Evolutionary conservation across 164 flowering plant genomes (phyloP), one percentile per base, ranked within the genome.

Genomic region (grape (Vitis vinifera)): DNA sequence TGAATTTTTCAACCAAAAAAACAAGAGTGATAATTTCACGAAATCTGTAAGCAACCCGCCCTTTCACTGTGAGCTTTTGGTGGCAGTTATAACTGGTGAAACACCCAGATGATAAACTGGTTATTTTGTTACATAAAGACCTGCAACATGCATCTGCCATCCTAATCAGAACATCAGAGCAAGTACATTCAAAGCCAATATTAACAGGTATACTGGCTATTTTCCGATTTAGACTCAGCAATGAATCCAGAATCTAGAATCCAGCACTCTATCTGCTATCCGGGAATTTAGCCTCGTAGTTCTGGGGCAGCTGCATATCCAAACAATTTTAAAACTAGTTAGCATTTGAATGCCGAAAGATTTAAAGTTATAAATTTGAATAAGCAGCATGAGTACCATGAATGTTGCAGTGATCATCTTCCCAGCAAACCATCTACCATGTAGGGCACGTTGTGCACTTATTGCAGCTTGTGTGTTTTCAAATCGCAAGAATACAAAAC

Each of bases 391-490:
- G 68, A 19, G 69, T 59, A 92, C 98, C 94, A 94, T 87, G 75
- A 73, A 94, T 10, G 93, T 83, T 55, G 97, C 98, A 11, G 94
- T 88, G 63, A 94, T 94, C 98, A 92, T 89, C 82, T 92, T 94
- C 66, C 94, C 97, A 51, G 97, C 97, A 86, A 94, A 94, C 97
- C 97, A 94, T 77, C 97, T 84, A 51, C 97, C 97, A 73, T 92
- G 93, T 9, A 94, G 90, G 15, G 93, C 85, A 1, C 87, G 91
- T 52, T 92, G 98, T 16, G 93, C 95, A 68, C 49, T 65, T 2
- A 75, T 66, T 27, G 97, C 93, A 70, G 90, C 44, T 66, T 83
- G 79, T 0, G 84, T 79, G 66, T 73, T 82, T 23, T 86, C 91
- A 74, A 94, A 92, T 17, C 91, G 83, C 73, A 94, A 59, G 75